Evolutionary conservation across 129 eudicot genomes (phyloP).

Genomic region (Escallonia rubra): DNA sequence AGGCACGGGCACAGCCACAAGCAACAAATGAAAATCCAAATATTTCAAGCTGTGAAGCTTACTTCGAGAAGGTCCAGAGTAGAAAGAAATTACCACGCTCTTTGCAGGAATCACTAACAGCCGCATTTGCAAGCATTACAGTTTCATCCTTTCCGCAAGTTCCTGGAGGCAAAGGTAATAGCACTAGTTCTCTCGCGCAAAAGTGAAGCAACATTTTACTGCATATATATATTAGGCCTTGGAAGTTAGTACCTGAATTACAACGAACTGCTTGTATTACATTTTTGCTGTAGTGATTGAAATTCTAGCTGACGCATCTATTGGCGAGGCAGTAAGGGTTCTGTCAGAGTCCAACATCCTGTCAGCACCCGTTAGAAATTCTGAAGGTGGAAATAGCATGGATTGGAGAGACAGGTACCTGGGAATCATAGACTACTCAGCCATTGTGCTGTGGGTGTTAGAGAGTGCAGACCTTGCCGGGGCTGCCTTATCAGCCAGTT

Average conservation of each 20-base stretch:
- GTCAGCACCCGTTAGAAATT: slow-evolving; percentile 72
- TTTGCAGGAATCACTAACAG: slow-evolving; percentile 67
- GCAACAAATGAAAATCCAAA: slow-evolving; percentile 7
- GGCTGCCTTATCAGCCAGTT: slow-evolving; percentile 65
- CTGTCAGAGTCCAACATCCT: slow-evolving; percentile 80
- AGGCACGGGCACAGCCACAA: slow-evolving; percentile 6
- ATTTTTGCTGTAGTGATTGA: slow-evolving; percentile 59
- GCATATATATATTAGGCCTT: too few species aligned
- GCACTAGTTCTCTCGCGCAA: neutral
- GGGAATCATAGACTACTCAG: slow-evolving; percentile 88
- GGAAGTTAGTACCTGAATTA: neutral
- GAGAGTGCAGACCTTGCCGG: slow-evolving; percentile 84
- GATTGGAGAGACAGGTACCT: slow-evolving; percentile 82
- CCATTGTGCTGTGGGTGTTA: slow-evolving; percentile 81
- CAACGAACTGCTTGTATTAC: neutral
- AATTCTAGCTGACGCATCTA: slow-evolving; percentile 63
- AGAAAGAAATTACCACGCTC: slow-evolving; percentile 66
- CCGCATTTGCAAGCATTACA: slow-evolving; percentile 64
- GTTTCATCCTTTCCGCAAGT: slow-evolving; percentile 90
- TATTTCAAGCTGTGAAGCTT: slow-evolving; percentile 47
- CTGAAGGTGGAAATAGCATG: slow-evolving; percentile 32
- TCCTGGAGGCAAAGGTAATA: slow-evolving; percentile 75
- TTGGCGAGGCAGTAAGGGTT: slow-evolving; percentile 67
- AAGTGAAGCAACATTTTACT: too few species aligned
- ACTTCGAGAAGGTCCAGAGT: slow-evolving; percentile 70